Base-by-base conservation (phyloP, 768 basidiomycete species). In the Cystofilobasidium macerans region DNA sequence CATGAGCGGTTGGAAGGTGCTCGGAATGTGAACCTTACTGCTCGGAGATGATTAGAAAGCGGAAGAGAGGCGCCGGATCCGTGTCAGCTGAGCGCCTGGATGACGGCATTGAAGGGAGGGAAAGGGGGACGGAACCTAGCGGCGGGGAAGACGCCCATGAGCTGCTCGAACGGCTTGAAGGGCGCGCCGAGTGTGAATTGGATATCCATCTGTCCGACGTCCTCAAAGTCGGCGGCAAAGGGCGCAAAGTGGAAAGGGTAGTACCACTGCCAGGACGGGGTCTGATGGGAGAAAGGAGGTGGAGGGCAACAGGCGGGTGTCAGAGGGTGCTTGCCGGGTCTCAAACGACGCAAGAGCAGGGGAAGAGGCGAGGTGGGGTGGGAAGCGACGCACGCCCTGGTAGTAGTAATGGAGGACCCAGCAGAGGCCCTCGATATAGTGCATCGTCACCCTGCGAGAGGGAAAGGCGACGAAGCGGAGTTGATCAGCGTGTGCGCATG, bases 391-490 rank as follows among this genome's bases (percentile, higher is more conserved):
- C 43, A 95, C 92, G 72, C 95, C 95, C 81, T 98, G 94, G 74
- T 98, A 99, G 74, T 99, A 98, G 76, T 99, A 99, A 67, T 86
- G 85, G 67, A 99, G 77, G 1, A 99, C 95, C 95, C 95, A 98
- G 42, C 85, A 84, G 57, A 99, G 79, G 33, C 95, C 95, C 77
- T 99, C 92, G 53, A 97, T 80, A 75, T 99, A 99, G n/a, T 79
- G 76, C 70, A 81, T 82, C 2, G 89, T 86, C 66, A 98, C 71
- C 69, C 91, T 97, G 71, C 0, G 57, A 57, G 22, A 18, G 24
- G 32, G 13, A 22, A 13, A 45, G 24, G 35, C 7, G 22, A 24
- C 26, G 40, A 51, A 45, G 32, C 7, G 12, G 62, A 62, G 22
- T 32, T 42, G 11, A n/a, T n/a, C 20, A 3, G 6, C n/a, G n/a